Percentiles rank a stretch among this genome's conserved stretches.
These are phyloP conservation scores for Annona squamosa DNA, from an alignment of 164 flowering plant species.

Conservation along the genomic window DNA sequence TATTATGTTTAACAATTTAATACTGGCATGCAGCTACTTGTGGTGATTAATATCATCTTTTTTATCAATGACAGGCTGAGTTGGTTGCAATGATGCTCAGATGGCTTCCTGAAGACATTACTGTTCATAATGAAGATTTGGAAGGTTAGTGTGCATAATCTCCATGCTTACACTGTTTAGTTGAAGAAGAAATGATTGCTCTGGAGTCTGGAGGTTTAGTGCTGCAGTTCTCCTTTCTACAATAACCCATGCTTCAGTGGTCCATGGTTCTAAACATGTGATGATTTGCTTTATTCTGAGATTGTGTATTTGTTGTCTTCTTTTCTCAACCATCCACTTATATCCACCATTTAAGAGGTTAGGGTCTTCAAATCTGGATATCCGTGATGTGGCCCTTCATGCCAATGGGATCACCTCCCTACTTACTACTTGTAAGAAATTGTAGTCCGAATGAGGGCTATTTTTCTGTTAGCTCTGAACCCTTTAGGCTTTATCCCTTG, in stretches of 20 bases:
- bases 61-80: slow-evolving; percentile 59
- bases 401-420: background rate
- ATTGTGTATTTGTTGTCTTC: background rate
- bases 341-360: background rate
- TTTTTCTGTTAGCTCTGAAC: background rate
- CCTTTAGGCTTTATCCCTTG: background rate
- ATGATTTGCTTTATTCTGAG: background rate
- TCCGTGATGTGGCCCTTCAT: background rate
- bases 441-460: background rate
- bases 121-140: slow-evolving; percentile 96
- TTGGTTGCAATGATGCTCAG: slow-evolving; percentile 85
- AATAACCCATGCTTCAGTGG: background rate
- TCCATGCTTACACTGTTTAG: background rate
- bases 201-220: background rate
- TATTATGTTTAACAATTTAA: background rate
- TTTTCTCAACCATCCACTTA: background rate
- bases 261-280: background rate
- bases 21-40: background rate
- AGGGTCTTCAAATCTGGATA: background rate
- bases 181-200: background rate
- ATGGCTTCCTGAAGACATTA: slow-evolving; percentile 99
- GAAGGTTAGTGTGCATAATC: slow-evolving; percentile 52
- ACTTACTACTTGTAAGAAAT: background rate
- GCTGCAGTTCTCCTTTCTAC: background rate
- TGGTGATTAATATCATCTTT: slow-evolving; percentile 1